Conservation (phyloP, 228 moss, liverwort and hornwort species). For the Sphagnum magellanicum region DNA sequence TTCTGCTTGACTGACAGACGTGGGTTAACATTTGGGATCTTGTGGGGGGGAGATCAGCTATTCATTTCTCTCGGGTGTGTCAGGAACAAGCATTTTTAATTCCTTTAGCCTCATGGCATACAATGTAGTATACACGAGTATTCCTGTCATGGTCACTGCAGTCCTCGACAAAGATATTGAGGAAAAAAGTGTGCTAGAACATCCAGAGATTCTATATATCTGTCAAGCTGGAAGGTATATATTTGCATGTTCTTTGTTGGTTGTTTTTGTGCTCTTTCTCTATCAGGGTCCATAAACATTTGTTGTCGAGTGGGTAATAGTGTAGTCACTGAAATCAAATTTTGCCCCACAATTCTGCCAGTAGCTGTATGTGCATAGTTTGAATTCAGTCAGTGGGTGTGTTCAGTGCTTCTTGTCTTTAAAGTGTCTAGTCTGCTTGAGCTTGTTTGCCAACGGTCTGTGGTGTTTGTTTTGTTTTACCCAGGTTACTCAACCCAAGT, state of each 20-base stretch:
- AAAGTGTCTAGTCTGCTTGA: conserved; percentile 4
- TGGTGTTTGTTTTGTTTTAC: too few species aligned
- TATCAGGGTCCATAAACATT: background rate
- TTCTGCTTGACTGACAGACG: too few species aligned
- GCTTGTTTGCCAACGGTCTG: too few species aligned
- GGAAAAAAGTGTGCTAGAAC: conserved; percentile 71
- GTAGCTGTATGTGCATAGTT: background rate
- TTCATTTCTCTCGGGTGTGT: conserved; percentile 89
- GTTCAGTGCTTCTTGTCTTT: background rate
- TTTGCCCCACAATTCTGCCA: background rate
- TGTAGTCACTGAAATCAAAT: too few species aligned
- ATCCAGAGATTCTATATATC: conserved; percentile 91
- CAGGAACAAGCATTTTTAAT: conserved; percentile 91
- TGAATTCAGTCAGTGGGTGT: background rate
- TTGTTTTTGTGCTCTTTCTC: background rate
- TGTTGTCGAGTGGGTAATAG: background rate
- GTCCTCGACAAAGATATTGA: conserved; percentile 88
- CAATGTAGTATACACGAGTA: conserved; percentile 90
- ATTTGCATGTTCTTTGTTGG: background rate
- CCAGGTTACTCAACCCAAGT: conserved; percentile 80
- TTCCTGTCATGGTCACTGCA: conserved; percentile 84
- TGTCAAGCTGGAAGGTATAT: conserved; percentile 84
- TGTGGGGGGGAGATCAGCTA: conserved; percentile 34
- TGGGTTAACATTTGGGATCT: too few species aligned
- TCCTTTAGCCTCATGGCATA: conserved; percentile 97